phyloP scores from a whole-genome alignment of 1,284 basidiomycete genomes.

The Stygiomarasmius scandens region DNA sequence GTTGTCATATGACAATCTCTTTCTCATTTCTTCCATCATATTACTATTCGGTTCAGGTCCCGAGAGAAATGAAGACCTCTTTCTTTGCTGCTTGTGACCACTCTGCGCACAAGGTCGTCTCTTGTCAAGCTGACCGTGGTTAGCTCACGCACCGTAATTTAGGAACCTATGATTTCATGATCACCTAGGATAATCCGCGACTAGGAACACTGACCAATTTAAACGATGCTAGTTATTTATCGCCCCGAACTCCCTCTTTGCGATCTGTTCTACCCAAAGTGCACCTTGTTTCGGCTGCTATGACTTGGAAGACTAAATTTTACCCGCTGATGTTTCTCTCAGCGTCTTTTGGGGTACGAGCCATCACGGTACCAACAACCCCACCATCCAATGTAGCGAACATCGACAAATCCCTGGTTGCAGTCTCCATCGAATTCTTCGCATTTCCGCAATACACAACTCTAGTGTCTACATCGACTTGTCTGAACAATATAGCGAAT shows the following conservation, averaged over 20 bases:
- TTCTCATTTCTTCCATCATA: conserved; percentile 25
- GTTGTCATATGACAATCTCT: not conserved
- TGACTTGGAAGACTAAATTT: not conserved
- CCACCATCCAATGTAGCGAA: conserved; percentile 31
- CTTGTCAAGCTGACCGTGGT: not conserved
- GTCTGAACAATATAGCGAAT: conserved; percentile 36
- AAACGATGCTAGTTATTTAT: no score
- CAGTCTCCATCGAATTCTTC: conserved; percentile 45
- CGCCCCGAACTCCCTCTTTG: no score
- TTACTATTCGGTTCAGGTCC: not conserved
- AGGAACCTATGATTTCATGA: not conserved
- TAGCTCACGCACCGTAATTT: no score
- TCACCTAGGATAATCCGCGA: no score
- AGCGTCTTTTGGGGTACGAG: not conserved
- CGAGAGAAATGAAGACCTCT: not conserved
- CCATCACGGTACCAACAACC: conserved; percentile 31
- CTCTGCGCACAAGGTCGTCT: not conserved
- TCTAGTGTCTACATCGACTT: conserved; percentile 37
- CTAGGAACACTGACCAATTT: no score
- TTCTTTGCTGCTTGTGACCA: not conserved
- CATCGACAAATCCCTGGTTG: conserved; percentile 38
- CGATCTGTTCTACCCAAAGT: no score
- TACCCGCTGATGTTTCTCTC: not conserved
- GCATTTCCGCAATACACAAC: conserved; percentile 43
- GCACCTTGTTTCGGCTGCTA: no score